Evolutionary conservation across 208 protist genomes (phyloP), one percentile per base, ranked within the genome.

Genomic region (Leishmania amazonensis): DNA sequence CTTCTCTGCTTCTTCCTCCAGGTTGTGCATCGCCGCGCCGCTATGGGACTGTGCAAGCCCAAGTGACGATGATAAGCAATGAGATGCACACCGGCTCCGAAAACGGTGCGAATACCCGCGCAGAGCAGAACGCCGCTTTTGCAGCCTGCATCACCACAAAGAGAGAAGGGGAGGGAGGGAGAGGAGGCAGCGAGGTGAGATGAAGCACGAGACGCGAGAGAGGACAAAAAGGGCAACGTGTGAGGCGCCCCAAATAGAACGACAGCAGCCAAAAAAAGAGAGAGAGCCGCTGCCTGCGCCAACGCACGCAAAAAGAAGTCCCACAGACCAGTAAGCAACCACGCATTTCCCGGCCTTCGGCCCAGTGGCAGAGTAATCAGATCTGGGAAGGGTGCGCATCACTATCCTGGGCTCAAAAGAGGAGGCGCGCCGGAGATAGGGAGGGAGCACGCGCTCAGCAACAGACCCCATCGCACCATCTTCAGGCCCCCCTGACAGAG

Each of bases 1-100:
- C 42, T 68, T 62, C 28, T 89, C 83, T 38, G 86, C 86, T 15
- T 87, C 72, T 0, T 85, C 76, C 11, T 73, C 28, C 4, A 88
- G 51, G 53, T 57, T 81, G 3, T 28, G 53, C 82, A 80, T 85
- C 9, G 17, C 24, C 3, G 51, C 28, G n/a, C 73, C 73, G 35
- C 47, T 62, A 8, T 31, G 15, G 40, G 13, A 21, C 28, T 42
- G 31, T 5, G 11, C 5, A 4, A 31, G 9, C 31, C 11, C 31
- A 38, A 40, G 8, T 47, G 45, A 54, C 70, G 1, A 8, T 28
- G 1, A 31, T 17, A 28, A 28, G 3, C 15, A 53, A 47, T 15
- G 28, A 54, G 28, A 35, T 49, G 35, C 15, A 47, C 38, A 47
- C 40, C 40, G 67, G 9, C 31, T 8, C 40, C 19, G 17, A 5